phyloP scores from a whole-genome alignment of 345 rosid species.

The Arabis hirsuta region DNA sequence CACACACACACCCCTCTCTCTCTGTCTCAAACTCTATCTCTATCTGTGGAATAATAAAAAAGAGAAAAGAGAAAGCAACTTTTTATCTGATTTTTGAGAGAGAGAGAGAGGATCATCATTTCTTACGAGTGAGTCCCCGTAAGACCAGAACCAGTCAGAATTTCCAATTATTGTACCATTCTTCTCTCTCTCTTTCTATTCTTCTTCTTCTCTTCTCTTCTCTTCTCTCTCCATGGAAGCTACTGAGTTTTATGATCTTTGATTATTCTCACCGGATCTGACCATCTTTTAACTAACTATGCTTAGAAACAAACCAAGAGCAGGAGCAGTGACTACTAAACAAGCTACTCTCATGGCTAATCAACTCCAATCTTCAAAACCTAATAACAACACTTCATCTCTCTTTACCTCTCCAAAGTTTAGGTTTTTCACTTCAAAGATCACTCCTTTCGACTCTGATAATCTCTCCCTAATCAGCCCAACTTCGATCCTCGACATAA shows the following conservation, averaged over 20 bases:
- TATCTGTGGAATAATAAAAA: slow-evolving; percentile 6
- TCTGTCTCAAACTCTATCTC: neutral
- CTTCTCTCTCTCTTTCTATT: neutral
- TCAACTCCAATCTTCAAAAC: slow-evolving; percentile 49
- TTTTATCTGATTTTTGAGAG: slow-evolving; percentile 23
- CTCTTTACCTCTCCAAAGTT: slow-evolving; percentile 61
- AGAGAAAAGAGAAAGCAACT: slow-evolving; percentile 32
- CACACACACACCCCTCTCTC: neutral
- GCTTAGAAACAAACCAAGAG: slow-evolving; percentile 57
- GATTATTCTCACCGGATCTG: slow-evolving; percentile 21
- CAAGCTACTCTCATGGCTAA: slow-evolving; percentile 66
- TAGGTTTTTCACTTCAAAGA: slow-evolving; percentile 55
- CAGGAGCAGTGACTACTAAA: slow-evolving; percentile 51
- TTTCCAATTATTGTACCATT: slow-evolving; percentile 33
- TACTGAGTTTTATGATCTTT: slow-evolving; percentile 44
- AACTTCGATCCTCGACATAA: slow-evolving; percentile 62
- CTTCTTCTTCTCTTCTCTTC: neutral
- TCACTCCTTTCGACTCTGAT: slow-evolving; percentile 51
- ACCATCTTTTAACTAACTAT: slow-evolving; percentile 32
- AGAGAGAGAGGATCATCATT: slow-evolving; percentile 19
- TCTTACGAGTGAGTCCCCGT: slow-evolving; percentile 32
- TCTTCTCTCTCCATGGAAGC: slow-evolving; percentile 42
- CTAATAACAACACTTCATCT: slow-evolving; percentile 34
- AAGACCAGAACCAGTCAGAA: slow-evolving; percentile 30
- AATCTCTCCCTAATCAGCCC: slow-evolving; percentile 52